Conservation (phyloP, 2,329 filamentous ascomycete species). For the Dactylellina cionopaga region DNA sequence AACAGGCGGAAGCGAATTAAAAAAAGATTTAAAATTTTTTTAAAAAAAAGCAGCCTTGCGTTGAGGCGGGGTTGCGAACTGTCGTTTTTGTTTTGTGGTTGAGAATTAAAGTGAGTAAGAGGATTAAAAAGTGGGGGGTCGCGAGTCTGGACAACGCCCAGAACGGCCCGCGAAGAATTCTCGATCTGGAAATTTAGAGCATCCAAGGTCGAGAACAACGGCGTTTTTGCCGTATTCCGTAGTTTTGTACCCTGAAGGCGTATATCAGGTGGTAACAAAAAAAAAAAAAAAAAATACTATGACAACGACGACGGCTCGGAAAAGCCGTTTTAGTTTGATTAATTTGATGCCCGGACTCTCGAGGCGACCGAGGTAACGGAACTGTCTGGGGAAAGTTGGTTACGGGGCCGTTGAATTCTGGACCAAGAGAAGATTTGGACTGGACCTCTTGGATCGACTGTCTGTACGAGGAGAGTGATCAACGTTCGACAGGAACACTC, state of each 20-base stretch:
- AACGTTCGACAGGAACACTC: slow-evolving; percentile 17
- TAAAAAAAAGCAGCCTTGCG: slow-evolving; percentile 19
- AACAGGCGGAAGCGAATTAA: neutral
- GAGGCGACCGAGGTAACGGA: too few relatives aligned
- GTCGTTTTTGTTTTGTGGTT: neutral
- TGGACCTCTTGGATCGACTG: too few relatives aligned
- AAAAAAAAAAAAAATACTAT: too few relatives aligned
- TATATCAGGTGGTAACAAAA: too few relatives aligned
- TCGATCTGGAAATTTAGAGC: slow-evolving; percentile 18
- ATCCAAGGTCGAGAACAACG: slow-evolving; percentile 24
- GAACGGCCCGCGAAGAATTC: slow-evolving; percentile 29
- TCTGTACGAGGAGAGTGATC: slow-evolving; percentile 18
- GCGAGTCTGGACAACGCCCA: slow-evolving; percentile 36
- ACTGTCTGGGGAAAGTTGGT: too few relatives aligned
- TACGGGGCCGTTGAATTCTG: neutral
- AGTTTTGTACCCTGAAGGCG: too few relatives aligned
- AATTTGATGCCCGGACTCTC: too few relatives aligned
- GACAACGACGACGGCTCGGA: too few relatives aligned
- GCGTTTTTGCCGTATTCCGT: neutral
- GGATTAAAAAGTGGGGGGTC: slow-evolving; percentile 26
- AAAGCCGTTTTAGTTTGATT: too few relatives aligned
- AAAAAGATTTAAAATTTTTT: too few relatives aligned
- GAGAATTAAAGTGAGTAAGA: neutral
- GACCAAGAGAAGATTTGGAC: neutral
- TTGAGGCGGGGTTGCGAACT: slow-evolving; percentile 48